A percentile compares a stretch with the other conserved stretches of the same genome.
These are phyloP conservation scores for Ajuga chamaepitys DNA, from an alignment of 257 asterid species.

Conservation along the genomic window DNA sequence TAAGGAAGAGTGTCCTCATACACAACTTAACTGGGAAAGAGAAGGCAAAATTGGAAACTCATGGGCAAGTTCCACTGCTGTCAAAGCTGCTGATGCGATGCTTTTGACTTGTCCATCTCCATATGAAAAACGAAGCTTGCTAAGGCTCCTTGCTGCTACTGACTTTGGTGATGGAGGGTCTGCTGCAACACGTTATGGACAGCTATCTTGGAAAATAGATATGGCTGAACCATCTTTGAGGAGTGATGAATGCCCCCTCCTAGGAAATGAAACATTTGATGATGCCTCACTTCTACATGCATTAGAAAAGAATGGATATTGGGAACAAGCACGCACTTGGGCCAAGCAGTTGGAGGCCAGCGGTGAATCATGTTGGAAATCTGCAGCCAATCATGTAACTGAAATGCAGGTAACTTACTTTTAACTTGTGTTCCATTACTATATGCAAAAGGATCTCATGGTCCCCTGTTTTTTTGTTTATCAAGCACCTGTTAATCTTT, in stretches of 20 bases:
- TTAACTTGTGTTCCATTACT: neutral
- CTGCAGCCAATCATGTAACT: constrained; percentile 81
- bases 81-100: constrained; percentile 91
- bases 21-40: constrained; percentile 37
- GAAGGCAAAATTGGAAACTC: constrained; percentile 56
- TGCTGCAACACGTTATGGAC: constrained; percentile 59
- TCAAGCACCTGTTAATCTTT: neutral
- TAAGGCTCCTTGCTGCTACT: constrained; percentile 80
- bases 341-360: constrained; percentile 87
- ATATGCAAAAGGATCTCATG: constrained; percentile 7
- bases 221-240: constrained; percentile 93
- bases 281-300: constrained; percentile 78
- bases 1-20: constrained; percentile 67
- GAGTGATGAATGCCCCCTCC: constrained; percentile 70
- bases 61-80: constrained; percentile 71
- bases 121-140: constrained; percentile 86
- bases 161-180: constrained; percentile 94
- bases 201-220: constrained; percentile 75
- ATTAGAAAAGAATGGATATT: constrained; percentile 72
- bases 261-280: constrained; percentile 75
- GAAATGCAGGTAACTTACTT: constrained; percentile 74
- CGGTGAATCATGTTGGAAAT: constrained; percentile 81
- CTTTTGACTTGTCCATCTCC: constrained; percentile 81
- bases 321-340: constrained; percentile 99
- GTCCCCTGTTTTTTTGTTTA: neutral